These are phyloP conservation scores for Berkeleyomyces rouxiae DNA, from an alignment of 2,329 filamentous ascomycete species.

Conservation along the genomic window DNA sequence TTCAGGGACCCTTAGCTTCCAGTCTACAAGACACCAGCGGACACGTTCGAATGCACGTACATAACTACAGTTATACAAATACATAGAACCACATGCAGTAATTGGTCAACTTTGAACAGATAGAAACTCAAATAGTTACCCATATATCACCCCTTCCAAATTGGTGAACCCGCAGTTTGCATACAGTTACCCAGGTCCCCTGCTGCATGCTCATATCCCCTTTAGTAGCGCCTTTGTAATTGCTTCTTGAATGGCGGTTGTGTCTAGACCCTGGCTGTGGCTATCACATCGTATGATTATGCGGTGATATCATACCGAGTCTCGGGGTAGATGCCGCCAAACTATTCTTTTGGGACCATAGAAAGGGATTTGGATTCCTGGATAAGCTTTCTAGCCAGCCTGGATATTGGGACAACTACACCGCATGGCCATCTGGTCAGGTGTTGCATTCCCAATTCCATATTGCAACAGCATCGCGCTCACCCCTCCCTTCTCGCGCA, in stretches of 20 bases:
- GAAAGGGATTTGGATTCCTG: neutral
- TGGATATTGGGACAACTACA: neutral
- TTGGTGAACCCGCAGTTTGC: neutral
- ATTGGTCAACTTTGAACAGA: too few relatives aligned
- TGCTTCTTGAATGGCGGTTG: neutral
- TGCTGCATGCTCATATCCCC: too few relatives aligned
- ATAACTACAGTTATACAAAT: too few relatives aligned
- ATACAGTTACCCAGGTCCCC: neutral
- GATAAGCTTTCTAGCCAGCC: neutral
- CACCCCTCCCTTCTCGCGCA: neutral
- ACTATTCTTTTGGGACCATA: neutral
- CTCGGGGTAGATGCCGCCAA: neutral
- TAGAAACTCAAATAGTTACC: too few relatives aligned
- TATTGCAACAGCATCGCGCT: neutral
- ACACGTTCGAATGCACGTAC: too few relatives aligned
- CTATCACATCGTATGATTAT: neutral
- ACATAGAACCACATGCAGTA: too few relatives aligned
- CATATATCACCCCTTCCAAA: too few relatives aligned
- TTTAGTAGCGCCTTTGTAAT: neutral
- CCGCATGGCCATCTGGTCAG: neutral
- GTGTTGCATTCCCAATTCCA: neutral
- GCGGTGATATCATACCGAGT: neutral
- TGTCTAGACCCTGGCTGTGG: neutral
- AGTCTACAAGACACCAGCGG: neutral
- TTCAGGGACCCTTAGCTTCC: neutral